phyloP scores from a whole-genome alignment of 2,329 filamentous ascomycete species.

The Nannizziopsis arthrosporioides region DNA sequence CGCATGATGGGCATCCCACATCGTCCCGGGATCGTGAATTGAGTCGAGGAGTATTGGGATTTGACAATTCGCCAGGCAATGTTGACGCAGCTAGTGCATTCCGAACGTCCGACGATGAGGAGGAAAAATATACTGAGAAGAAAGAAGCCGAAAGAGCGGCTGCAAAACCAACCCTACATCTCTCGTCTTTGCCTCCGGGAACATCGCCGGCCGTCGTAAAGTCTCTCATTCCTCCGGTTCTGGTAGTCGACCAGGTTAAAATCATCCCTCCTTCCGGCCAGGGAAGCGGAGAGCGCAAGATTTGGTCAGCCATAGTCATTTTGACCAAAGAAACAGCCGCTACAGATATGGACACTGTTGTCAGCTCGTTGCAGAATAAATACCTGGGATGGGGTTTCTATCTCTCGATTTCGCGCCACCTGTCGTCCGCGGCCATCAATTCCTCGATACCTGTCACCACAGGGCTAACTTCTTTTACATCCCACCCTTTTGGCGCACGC shows the following conservation, averaged over 20 bases:
- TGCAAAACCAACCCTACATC: slow-evolving; percentile 44
- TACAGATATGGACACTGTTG: slow-evolving; percentile 68
- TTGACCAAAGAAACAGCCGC: slow-evolving; percentile 69
- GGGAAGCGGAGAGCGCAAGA: slow-evolving; percentile 49
- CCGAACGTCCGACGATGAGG: slow-evolving; percentile 33
- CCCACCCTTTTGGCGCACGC: slow-evolving; percentile 69
- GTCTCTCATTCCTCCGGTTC: slow-evolving; percentile 38
- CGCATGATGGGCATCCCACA: slow-evolving; percentile 32
- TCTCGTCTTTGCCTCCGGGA: slow-evolving; percentile 43
- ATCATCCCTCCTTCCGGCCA: slow-evolving; percentile 48
- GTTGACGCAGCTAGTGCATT: slow-evolving; percentile 32
- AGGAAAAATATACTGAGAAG: slow-evolving; percentile 30
- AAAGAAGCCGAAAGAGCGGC: slow-evolving; percentile 38
- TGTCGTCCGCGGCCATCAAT: slow-evolving; percentile 62
- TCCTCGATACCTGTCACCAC: slow-evolving; percentile 40
- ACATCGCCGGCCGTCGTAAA: slow-evolving; percentile 42
- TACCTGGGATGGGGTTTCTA: slow-evolving; percentile 80
- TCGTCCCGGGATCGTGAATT: slow-evolving; percentile 29
- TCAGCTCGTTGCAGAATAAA: slow-evolving; percentile 66
- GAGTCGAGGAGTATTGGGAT: slow-evolving; percentile 32
- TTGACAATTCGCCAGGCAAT: slow-evolving; percentile 26
- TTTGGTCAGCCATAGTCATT: slow-evolving; percentile 66
- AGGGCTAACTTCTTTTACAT: slow-evolving; percentile 38
- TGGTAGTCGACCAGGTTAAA: slow-evolving; percentile 62
- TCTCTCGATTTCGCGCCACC: slow-evolving; percentile 65